Conservation (phyloP, 2,329 filamentous ascomycete species). For the Cladosporium sp. region DNA sequence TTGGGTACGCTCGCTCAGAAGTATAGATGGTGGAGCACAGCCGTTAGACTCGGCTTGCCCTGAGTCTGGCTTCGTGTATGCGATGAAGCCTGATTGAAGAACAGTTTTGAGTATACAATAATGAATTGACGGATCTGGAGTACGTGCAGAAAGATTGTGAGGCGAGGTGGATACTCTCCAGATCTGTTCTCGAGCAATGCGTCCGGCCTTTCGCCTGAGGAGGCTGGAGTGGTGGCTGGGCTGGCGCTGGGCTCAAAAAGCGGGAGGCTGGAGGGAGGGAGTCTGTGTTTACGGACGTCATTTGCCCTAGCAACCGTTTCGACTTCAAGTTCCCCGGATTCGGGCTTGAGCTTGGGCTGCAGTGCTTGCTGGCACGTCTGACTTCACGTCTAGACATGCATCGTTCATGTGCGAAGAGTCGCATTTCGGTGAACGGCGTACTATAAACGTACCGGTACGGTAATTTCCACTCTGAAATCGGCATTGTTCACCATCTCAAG, state of each 20-base stretch:
- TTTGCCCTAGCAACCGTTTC: neutral
- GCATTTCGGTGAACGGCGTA: too few relatives aligned
- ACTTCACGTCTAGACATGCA: neutral
- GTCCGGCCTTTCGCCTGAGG: neutral
- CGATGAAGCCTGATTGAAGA: neutral
- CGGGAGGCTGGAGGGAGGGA: neutral
- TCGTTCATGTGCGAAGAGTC: too few relatives aligned
- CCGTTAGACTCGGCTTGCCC: neutral
- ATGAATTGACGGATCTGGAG: neutral
- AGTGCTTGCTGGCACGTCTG: neutral
- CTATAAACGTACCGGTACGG: too few relatives aligned
- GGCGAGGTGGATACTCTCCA: neutral
- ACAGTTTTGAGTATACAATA: neutral
- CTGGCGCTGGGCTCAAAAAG: neutral
- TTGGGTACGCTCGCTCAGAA: slow-evolving; percentile 17
- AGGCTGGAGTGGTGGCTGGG: slow-evolving; percentile 7
- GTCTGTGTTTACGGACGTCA: slow-evolving; percentile 1
- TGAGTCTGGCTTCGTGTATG: neutral
- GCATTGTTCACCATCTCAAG: too few relatives aligned
- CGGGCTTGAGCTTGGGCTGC: neutral
- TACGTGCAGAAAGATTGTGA: neutral
- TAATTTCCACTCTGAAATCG: too few relatives aligned
- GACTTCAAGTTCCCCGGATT: neutral
- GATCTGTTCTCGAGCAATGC: neutral
- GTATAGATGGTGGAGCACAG: neutral